Conservation (phyloP, 176 grass and related monocot genomes). For the Eleusine coracana region DNA sequence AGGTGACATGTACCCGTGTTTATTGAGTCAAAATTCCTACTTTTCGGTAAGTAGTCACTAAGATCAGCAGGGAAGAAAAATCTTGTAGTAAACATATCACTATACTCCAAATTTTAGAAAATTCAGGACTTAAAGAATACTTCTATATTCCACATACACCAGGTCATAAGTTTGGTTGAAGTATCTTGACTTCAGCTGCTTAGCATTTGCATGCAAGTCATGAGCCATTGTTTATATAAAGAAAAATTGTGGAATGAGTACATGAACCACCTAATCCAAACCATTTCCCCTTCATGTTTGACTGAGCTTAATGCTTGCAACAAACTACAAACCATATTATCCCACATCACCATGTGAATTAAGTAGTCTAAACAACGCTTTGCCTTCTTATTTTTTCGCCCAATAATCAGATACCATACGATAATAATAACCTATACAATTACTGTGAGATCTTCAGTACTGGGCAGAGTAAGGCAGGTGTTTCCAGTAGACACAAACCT, state of each 20-base stretch:
- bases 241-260: not conserved
- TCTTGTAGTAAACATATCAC: not conserved
- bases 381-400: too few relatives aligned
- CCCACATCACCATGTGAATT: not conserved
- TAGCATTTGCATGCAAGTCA: not conserved
- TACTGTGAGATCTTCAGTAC: not conserved
- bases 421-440: not conserved
- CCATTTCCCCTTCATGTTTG: not conserved
- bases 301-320: not conserved
- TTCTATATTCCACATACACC: not conserved
- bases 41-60: not conserved
- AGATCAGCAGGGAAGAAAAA: not conserved
- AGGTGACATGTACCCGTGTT: not conserved
- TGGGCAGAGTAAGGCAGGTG: not conserved
- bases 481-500: too few relatives aligned
- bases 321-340: not conserved
- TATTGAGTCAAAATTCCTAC: conserved; percentile 17
- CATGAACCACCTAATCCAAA: not conserved
- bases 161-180: not conserved
- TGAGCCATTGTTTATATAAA: not conserved
- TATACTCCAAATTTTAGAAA: not conserved
- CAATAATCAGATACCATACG: too few relatives aligned
- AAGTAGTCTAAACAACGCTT: not conserved
- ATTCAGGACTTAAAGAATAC: not conserved
- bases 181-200: conserved; percentile 10